Conservation (phyloP, 139 green algal species). For the Parachlorella kessleri region DNA sequence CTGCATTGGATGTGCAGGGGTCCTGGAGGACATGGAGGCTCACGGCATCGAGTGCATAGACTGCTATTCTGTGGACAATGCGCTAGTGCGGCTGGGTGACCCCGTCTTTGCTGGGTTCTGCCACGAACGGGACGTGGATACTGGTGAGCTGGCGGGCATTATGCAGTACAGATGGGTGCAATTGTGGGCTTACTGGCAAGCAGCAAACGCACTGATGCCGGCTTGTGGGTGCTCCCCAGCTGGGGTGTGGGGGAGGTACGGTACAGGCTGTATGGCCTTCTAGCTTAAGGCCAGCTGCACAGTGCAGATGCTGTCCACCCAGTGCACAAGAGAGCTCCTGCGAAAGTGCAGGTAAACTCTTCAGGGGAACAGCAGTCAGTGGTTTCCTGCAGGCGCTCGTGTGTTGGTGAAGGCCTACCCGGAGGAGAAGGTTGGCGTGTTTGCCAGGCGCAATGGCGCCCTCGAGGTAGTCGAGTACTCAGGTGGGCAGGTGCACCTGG, state of each 20-base stretch:
- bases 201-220: neutral
- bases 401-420: slow-evolving; percentile 80
- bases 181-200: no score
- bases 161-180: neutral
- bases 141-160: slow-evolving; percentile 35
- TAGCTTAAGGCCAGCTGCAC: no score
- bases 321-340: no score
- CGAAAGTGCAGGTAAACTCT: no score
- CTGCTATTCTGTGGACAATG: slow-evolving; percentile 91
- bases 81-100: slow-evolving; percentile 76
- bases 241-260: neutral
- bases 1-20: slow-evolving; percentile 33
- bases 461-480: slow-evolving; percentile 91
- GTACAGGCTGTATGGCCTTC: neutral
- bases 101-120: slow-evolving; percentile 86
- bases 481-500: slow-evolving; percentile 4
- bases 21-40: slow-evolving; percentile 70
- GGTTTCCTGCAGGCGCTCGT: slow-evolving; percentile 47
- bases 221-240: neutral
- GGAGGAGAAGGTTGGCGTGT: slow-evolving; percentile 88
- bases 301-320: no score
- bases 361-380: no score
- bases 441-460: slow-evolving; percentile 47
- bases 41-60: slow-evolving; percentile 85
- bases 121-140: slow-evolving; percentile 44